Conservation (phyloP, 2,329 filamentous ascomycete genomes). For the Paraphaeosphaeria minitans region DNA sequence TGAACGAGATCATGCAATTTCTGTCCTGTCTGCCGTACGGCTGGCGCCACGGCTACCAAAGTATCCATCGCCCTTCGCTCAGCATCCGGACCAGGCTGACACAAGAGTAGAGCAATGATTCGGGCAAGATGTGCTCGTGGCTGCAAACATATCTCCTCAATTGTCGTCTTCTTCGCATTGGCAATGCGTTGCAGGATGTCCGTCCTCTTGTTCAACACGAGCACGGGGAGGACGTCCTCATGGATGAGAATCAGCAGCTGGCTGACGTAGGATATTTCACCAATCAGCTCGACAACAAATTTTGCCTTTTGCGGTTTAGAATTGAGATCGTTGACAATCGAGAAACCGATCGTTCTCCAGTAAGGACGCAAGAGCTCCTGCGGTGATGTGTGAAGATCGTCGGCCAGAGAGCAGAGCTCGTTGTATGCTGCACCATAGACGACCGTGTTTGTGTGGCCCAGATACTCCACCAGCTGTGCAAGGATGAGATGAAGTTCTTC, state of each 20-base stretch:
- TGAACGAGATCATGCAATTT: slow-evolving; percentile 72
- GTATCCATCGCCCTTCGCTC: slow-evolving; percentile 72
- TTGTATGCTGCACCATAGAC: slow-evolving; percentile 82
- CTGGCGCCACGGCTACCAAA: slow-evolving; percentile 70
- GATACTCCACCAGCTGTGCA: slow-evolving; percentile 80
- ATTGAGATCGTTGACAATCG: slow-evolving; percentile 80
- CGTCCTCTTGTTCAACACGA: slow-evolving; percentile 77
- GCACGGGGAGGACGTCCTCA: slow-evolving; percentile 79
- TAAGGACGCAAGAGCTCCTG: slow-evolving; percentile 80
- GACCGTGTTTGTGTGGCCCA: slow-evolving; percentile 81
- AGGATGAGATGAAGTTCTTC: slow-evolving; percentile 87
- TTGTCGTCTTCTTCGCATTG: slow-evolving; percentile 62
- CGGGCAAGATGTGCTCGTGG: slow-evolving; percentile 61
- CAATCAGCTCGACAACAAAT: slow-evolving; percentile 79
- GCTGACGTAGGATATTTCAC: slow-evolving; percentile 65
- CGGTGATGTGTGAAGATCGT: slow-evolving; percentile 65
- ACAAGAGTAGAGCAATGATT: slow-evolving; percentile 63
- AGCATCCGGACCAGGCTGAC: slow-evolving; percentile 66
- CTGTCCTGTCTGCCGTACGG: slow-evolving; percentile 65
- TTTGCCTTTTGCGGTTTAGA: slow-evolving; percentile 81
- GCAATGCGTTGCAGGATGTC: slow-evolving; percentile 84
- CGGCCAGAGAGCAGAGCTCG: slow-evolving; percentile 77
- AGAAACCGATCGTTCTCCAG: slow-evolving; percentile 83
- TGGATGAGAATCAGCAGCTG: slow-evolving; percentile 79
- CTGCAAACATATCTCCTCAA: slow-evolving; percentile 67